Conservation (phyloP, 225 moss, liverwort and hornwort species). For the Pseudoscleropodium purum region DNA sequence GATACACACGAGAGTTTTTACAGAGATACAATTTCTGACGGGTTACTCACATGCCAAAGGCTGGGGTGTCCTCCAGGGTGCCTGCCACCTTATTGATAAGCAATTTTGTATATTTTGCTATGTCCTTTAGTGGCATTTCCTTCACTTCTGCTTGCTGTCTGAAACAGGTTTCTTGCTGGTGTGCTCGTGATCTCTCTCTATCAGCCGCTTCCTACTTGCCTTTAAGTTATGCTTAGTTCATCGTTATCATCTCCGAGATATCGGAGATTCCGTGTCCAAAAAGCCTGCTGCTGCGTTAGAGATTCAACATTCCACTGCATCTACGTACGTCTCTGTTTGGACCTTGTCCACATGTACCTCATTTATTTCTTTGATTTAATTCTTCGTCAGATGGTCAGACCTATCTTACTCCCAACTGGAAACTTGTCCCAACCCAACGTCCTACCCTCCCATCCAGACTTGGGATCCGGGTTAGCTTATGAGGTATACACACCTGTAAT, state of each 20-base stretch:
- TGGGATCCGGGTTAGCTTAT: background rate
- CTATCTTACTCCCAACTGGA: background rate
- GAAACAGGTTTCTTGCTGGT: background rate
- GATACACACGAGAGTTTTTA: background rate
- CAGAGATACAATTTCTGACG: conserved; percentile 6
- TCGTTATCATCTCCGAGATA: background rate
- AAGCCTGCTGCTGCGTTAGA: background rate
- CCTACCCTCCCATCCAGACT: background rate
- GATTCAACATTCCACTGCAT: background rate
- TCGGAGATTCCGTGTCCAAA: background rate
- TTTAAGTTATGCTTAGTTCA: background rate
- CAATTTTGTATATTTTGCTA: conserved; percentile 19
- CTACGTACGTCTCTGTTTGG: background rate
- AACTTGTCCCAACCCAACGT: background rate
- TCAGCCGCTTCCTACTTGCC: background rate
- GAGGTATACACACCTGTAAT: background rate
- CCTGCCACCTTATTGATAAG: conserved; percentile 23
- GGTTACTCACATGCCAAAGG: conserved; percentile 25
- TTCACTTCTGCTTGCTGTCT: background rate
- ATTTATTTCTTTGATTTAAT: background rate
- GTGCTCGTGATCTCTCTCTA: background rate
- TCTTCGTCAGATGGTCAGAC: background rate
- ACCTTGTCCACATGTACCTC: background rate
- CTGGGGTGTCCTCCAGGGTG: conserved; percentile 16
- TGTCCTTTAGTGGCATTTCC: background rate